These are phyloP conservation scores for Wallacemonas sp. DNA, from an alignment of 208 protist species.

Conservation along the genomic window DNA sequence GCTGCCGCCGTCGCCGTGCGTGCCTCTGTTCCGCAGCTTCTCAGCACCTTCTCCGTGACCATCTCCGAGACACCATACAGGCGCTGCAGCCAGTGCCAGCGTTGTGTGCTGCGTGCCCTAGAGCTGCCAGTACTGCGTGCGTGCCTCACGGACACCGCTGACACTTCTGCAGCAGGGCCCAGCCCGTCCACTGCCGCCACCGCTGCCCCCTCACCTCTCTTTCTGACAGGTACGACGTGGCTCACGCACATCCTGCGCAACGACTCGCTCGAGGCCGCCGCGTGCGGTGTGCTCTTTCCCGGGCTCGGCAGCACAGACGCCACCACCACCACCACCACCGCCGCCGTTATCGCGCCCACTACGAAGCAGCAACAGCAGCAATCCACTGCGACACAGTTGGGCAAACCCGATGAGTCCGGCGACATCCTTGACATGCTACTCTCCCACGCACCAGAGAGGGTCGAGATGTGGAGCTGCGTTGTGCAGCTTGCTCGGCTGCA, in stretches of 20 bases:
- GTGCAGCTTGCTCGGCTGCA: conserved; percentile 70
- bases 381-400: too few relatives aligned
- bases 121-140: conserved; percentile 47
- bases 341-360: background rate
- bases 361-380: too few relatives aligned
- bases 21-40: conserved; percentile 20
- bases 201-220: background rate
- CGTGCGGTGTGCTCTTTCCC: conserved; percentile 9
- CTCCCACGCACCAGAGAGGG: conserved; percentile 45
- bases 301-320: background rate
- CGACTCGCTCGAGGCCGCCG: conserved; percentile 7
- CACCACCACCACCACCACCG: background rate
- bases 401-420: background rate
- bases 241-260: conserved; percentile 6
- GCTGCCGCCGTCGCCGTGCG: too few relatives aligned
- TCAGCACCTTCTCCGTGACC: conserved; percentile 39
- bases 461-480: conserved; percentile 77
- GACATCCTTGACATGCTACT: conserved; percentile 43
- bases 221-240: conserved; percentile 6
- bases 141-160: conserved; percentile 23
- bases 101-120: conserved; percentile 39
- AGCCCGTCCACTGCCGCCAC: background rate
- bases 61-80: conserved; percentile 72
- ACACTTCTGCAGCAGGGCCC: conserved; percentile 23
- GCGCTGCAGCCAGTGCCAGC: conserved; percentile 55